Evolutionary conservation across 306 rosid species (phyloP).

Genomic region (Arachis stenosperma): DNA sequence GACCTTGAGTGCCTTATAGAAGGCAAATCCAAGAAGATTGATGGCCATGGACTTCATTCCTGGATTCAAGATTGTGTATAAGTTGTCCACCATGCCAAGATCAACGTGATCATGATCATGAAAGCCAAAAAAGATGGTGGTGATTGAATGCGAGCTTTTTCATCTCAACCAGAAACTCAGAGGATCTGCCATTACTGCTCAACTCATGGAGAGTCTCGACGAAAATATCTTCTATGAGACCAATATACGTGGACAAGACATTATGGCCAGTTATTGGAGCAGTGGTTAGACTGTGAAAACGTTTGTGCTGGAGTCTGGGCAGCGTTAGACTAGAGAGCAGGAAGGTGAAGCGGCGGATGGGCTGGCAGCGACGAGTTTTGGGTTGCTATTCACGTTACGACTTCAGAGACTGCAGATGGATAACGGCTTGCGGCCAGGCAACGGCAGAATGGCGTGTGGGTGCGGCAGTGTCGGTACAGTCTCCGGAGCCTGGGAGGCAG

Average conservation of each 20-base stretch:
- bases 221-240: constrained; percentile 43
- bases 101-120: constrained; percentile 9
- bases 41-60: constrained; percentile 70
- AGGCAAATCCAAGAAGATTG: constrained; percentile 74
- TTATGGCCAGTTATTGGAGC: constrained; percentile 65
- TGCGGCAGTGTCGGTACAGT: too few relatives aligned
- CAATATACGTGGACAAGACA: constrained; percentile 52
- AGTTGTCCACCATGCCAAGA: constrained; percentile 46
- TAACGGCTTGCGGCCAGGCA: too few relatives aligned
- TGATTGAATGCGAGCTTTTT: constrained; percentile 65
- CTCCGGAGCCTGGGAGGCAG: too few relatives aligned
- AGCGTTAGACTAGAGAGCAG: too few relatives aligned
- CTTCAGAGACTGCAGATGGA: too few relatives aligned
- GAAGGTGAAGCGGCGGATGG: too few relatives aligned
- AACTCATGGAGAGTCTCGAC: constrained; percentile 45
- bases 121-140: constrained; percentile 60
- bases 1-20: constrained; percentile 72
- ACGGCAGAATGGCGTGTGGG: too few relatives aligned
- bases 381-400: too few relatives aligned
- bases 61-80: constrained; percentile 50
- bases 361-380: too few relatives aligned
- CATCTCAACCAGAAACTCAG: constrained; percentile 61
- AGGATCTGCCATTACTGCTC: constrained; percentile 33
- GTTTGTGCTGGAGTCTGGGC: constrained; percentile 49
- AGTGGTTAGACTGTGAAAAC: constrained; percentile 65